phyloP scores from a whole-genome alignment of 1,139 yeast species.

The Ogataea hybrid region DNA sequence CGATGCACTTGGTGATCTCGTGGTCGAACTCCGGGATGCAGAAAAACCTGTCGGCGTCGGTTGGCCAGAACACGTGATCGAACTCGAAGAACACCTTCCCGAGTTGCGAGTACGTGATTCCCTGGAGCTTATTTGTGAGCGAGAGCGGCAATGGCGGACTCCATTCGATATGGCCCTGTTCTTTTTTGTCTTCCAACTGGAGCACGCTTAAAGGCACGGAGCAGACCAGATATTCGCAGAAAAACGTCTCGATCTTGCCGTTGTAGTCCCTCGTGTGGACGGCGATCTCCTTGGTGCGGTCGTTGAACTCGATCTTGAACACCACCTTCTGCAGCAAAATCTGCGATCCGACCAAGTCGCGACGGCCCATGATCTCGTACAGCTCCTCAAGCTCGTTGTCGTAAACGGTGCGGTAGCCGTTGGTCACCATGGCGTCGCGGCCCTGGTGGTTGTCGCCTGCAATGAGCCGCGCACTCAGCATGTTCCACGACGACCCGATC shows the following conservation, averaged over 20 bases:
- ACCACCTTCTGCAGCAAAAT: slow-evolving; percentile 50
- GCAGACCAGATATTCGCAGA: slow-evolving; percentile 57
- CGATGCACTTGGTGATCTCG: slow-evolving; percentile 19
- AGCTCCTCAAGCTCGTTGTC: slow-evolving; percentile 45
- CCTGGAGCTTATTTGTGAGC: slow-evolving; percentile 42
- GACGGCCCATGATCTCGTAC: slow-evolving; percentile 28
- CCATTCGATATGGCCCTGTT: slow-evolving; percentile 54
- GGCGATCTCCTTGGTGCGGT: slow-evolving; percentile 27
- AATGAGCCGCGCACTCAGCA: slow-evolving; percentile 39
- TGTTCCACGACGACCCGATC: slow-evolving; percentile 71
- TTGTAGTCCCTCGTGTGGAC: slow-evolving; percentile 25
- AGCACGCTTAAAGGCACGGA: slow-evolving; percentile 80
- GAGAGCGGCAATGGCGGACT: slow-evolving; percentile 53
- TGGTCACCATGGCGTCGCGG: slow-evolving; percentile 52
- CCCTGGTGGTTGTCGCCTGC: slow-evolving; percentile 18
- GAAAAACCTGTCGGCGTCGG: slow-evolving; percentile 47
- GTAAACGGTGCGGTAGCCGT: slow-evolving; percentile 57
- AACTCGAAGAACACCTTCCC: slow-evolving; percentile 81
- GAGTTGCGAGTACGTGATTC: slow-evolving; percentile 61
- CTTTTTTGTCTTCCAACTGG: slow-evolving; percentile 35
- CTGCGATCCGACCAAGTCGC: slow-evolving; percentile 22
- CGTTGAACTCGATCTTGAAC: slow-evolving; percentile 36
- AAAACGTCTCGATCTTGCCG: slow-evolving; percentile 29
- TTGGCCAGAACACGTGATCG: slow-evolving; percentile 65
- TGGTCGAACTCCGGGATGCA: slow-evolving; percentile 41